phyloP scores from a whole-genome alignment of 1,139 yeast genomes.

The Eremothecium sinecaudum region DNA sequence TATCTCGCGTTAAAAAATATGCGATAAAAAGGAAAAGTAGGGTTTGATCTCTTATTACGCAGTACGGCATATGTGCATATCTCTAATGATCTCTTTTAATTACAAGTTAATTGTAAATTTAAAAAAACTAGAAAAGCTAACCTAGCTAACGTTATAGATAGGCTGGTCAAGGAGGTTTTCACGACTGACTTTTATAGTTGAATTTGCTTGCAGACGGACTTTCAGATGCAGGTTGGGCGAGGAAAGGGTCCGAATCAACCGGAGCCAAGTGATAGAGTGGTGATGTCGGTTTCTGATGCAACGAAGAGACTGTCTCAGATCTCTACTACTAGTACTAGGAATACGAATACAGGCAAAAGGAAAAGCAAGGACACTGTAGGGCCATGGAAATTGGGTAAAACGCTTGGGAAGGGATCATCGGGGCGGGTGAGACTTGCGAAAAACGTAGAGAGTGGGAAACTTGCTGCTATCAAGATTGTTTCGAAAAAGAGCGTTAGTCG shows the following conservation, averaged over 20 bases:
- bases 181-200: too few relatives aligned
- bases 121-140: too few relatives aligned
- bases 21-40: too few relatives aligned
- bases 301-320: constrained; percentile 56
- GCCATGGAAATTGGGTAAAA: constrained; percentile 74
- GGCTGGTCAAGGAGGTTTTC: too few relatives aligned
- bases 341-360: constrained; percentile 26
- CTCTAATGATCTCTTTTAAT: too few relatives aligned
- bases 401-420: constrained; percentile 74
- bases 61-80: too few relatives aligned
- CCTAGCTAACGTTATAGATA: too few relatives aligned
- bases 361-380: constrained; percentile 41
- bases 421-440: constrained; percentile 71
- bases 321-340: constrained; percentile 31
- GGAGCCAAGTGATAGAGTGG: constrained; percentile 30
- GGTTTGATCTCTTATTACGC: too few relatives aligned
- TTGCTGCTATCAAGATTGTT: constrained; percentile 76
- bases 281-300: constrained; percentile 46
- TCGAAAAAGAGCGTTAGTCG: constrained; percentile 39
- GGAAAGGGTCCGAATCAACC: not conserved
- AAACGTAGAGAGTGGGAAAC: constrained; percentile 56
- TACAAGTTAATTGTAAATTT: too few relatives aligned
- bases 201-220: too few relatives aligned
- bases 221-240: too few relatives aligned
- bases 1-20: too few relatives aligned